These are phyloP conservation scores for Phyllosticta citriasiana DNA, from an alignment of 2,329 filamentous ascomycete genomes.

Conservation along the genomic window DNA sequence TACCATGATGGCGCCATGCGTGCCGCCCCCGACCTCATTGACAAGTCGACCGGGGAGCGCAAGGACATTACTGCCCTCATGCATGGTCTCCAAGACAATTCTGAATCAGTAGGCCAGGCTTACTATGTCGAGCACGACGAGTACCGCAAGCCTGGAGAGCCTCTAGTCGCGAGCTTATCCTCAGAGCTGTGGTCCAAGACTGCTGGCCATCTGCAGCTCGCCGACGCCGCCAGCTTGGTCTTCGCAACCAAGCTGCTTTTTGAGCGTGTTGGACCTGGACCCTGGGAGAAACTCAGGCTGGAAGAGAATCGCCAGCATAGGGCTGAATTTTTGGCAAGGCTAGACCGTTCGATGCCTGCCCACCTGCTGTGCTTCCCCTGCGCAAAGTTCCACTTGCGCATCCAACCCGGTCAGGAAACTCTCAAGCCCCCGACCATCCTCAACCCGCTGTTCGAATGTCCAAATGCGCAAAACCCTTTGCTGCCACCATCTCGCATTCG, in stretches of 20 bases:
- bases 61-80: conserved; percentile 28
- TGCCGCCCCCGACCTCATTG: conserved; percentile 1
- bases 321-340: conserved; percentile 40
- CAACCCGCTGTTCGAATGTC: conserved; percentile 49
- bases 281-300: conserved; percentile 28
- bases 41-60: conserved; percentile 11
- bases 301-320: conserved; percentile 35
- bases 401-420: conserved; percentile 42
- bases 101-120: conserved; percentile 21
- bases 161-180: conserved; percentile 34
- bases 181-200: conserved; percentile 38
- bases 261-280: conserved; percentile 30
- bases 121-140: conserved; percentile 21
- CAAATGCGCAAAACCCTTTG: conserved; percentile 40
- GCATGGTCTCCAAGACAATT: conserved; percentile 27
- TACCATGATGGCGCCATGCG: neutral
- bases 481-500: conserved; percentile 38
- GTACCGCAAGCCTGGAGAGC: conserved; percentile 15
- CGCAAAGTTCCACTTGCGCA: conserved; percentile 44
- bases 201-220: conserved; percentile 30
- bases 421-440: conserved; percentile 43
- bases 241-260: conserved; percentile 40
- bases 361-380: conserved; percentile 53
- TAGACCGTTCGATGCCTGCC: conserved; percentile 43
- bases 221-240: conserved; percentile 41